A percentile compares a stretch with the other conserved stretches of the same genome.
Evolutionary conservation across 257 asterid genomes (phyloP).

Genomic region (Leptodermis oblonga): DNA sequence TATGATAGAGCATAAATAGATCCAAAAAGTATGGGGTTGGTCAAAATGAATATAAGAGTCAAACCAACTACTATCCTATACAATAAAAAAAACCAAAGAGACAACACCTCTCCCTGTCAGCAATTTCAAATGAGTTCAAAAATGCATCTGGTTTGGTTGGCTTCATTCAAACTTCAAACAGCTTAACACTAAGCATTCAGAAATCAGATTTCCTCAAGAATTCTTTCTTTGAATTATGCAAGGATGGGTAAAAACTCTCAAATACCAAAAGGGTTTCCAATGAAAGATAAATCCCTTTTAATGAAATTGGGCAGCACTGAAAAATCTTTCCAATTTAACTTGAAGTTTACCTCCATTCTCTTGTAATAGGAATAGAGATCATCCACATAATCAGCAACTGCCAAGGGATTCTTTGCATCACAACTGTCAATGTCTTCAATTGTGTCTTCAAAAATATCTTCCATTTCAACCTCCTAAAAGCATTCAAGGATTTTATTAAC

Average conservation of each 20-base stretch:
- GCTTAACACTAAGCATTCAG: background rate
- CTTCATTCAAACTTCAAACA: background rate
- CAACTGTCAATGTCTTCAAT: slow-evolving; percentile 60
- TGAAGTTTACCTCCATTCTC: slow-evolving; percentile 59
- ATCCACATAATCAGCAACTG: slow-evolving; percentile 71
- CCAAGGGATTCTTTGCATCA: slow-evolving; percentile 67
- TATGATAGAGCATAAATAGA: background rate
- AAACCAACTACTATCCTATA: background rate
- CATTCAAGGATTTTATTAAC: background rate
- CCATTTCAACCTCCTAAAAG: slow-evolving; percentile 84
- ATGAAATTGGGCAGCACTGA: background rate
- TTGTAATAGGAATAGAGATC: slow-evolving; percentile 70
- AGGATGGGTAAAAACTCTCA: background rate
- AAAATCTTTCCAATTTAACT: background rate
- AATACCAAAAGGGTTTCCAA: background rate
- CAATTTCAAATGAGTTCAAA: slow-evolving; percentile 11
- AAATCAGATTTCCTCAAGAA: background rate
- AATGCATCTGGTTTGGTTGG: background rate
- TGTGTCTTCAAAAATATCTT: slow-evolving; percentile 71
- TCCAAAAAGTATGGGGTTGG: background rate
- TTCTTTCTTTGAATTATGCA: background rate
- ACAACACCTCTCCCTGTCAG: background rate
- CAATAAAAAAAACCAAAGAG: background rate
- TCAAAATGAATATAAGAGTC: background rate
- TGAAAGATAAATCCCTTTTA: background rate